Evolutionary conservation across 2,329 filamentous ascomycete species (phyloP), one percentile per base, ranked within the genome.

Genomic region (Epichloe typhina): DNA sequence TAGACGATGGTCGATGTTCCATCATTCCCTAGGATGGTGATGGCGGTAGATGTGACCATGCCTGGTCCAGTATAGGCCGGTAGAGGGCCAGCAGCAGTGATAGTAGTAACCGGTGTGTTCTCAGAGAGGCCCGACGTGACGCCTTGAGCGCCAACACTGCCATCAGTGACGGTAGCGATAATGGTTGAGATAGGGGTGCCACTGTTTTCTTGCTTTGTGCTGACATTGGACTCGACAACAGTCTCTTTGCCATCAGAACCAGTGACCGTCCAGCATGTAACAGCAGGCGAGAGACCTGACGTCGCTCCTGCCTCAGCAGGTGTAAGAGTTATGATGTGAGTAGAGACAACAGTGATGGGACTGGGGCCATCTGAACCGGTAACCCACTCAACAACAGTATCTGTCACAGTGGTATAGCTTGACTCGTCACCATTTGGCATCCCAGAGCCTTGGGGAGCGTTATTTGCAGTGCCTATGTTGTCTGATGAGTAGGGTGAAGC

Each of bases 191-290:
- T 8, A 11, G 33, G 46, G 4, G 7, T 19, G 12, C 44, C 47
- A 5, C 42, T 47, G n/a, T 43, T 50, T 15, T 6, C 47, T 36
- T 38, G 40, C 8, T 13, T 38, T n/a, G 53, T 50, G 40, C 31
- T 38, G 40, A 49, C 17, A 26, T 61, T 63, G 9, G 65, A 66
- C 45, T 68, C 62, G 15, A 68, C 52, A 15, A 66, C 57, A 7
- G 66, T 68, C 11, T 63, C 59, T 44, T 53, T 56, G 36, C 56
- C 56, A 31, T 58, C 56, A 26, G 55, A 19, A 12, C 56, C 56
- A 23, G 56, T 50, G 17, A 55, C 19, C 4, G 56, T 58, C 52
- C 51, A 57, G 51, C 56, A 57, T 38, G 55, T 57, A 35, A 58
- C 53, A 35, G 53, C 45, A 15, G 56, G 44, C 9, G 36, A 48